Conservation (phyloP, 768 basidiomycete species). For the Coprinopsis cinerea region DNA sequence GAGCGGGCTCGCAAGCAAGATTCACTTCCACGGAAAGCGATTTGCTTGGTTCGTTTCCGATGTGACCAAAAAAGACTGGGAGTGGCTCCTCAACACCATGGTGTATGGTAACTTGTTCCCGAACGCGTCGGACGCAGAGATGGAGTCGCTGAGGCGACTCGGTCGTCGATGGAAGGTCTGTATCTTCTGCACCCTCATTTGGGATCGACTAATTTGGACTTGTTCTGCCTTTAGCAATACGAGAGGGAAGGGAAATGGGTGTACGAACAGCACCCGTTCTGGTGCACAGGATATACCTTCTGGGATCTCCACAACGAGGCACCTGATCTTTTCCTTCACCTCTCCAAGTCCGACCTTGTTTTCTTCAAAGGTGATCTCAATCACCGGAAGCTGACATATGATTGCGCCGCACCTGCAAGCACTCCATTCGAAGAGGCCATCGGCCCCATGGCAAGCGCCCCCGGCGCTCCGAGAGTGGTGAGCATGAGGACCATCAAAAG, state of each 20-base stretch:
- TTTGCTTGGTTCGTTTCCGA: conserved; percentile 95
- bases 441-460: conserved; percentile 83
- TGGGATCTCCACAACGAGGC: conserved; percentile 83
- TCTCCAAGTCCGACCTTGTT: conserved; percentile 86
- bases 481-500: conserved; percentile 91
- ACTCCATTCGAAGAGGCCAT: conserved; percentile 90
- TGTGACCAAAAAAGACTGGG: conserved; percentile 89
- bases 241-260: conserved; percentile 90
- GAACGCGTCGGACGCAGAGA: conserved; percentile 69
- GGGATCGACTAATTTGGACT: not conserved
- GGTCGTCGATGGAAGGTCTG: conserved; percentile 86
- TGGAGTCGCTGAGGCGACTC: conserved; percentile 73
- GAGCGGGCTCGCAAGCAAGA: conserved; percentile 74
- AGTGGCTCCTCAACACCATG: conserved; percentile 85
- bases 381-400: conserved; percentile 86
- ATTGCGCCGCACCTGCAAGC: conserved; percentile 79
- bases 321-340: conserved; percentile 87
- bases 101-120: conserved; percentile 92
- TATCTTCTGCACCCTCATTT: not conserved
- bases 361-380: conserved; percentile 94
- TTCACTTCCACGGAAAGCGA: conserved; percentile 94
- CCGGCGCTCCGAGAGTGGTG: conserved; percentile 83
- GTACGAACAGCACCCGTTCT: conserved; percentile 91
- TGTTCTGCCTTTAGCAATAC: conserved; percentile 55
- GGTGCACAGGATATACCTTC: conserved; percentile 95